These are phyloP conservation scores for Botrytis sinoallii DNA, from an alignment of 2,329 filamentous ascomycete species.

Conservation along the genomic window DNA sequence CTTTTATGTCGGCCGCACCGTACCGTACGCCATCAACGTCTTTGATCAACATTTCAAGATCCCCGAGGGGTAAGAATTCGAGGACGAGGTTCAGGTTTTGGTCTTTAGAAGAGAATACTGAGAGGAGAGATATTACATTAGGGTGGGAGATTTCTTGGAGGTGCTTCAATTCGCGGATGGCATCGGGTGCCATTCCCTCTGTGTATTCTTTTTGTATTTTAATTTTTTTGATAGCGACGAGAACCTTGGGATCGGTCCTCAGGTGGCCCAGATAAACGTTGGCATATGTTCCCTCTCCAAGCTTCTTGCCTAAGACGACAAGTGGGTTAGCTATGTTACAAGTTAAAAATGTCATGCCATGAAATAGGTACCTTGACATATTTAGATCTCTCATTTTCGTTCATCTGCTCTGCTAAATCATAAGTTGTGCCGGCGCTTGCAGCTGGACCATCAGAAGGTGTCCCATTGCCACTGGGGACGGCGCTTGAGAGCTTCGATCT, in stretches of 20 bases:
- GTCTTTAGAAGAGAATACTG: constrained; percentile 93
- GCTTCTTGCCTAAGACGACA: constrained; percentile 65
- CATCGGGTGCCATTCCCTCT: constrained; percentile 91
- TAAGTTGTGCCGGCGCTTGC: constrained; percentile 37
- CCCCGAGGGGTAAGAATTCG: constrained; percentile 89
- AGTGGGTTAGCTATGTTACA: constrained; percentile 13
- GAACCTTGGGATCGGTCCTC: constrained; percentile 64
- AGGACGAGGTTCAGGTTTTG: constrained; percentile 96
- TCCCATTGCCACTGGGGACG: constrained; percentile 21
- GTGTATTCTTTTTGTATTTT: constrained; percentile 82
- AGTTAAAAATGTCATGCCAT: constrained; percentile 17
- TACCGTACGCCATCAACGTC: constrained; percentile 77
- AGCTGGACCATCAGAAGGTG: constrained; percentile 22
- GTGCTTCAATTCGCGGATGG: constrained; percentile 92
- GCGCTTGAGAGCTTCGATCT: constrained; percentile 21
- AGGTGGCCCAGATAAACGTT: constrained; percentile 89
- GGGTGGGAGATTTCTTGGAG: constrained; percentile 91
- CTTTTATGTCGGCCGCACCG: constrained; percentile 86
- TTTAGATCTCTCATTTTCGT: constrained; percentile 78
- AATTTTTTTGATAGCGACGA: constrained; percentile 93
- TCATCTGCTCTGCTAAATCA: constrained; percentile 75
- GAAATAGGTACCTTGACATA: constrained; percentile 67
- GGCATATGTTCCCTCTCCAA: constrained; percentile 96
- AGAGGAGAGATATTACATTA: constrained; percentile 89
- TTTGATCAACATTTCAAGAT: constrained; percentile 91